Evolutionary conservation across 805 yeast species (phyloP).

Genomic region (Yarrowia deformans): DNA sequence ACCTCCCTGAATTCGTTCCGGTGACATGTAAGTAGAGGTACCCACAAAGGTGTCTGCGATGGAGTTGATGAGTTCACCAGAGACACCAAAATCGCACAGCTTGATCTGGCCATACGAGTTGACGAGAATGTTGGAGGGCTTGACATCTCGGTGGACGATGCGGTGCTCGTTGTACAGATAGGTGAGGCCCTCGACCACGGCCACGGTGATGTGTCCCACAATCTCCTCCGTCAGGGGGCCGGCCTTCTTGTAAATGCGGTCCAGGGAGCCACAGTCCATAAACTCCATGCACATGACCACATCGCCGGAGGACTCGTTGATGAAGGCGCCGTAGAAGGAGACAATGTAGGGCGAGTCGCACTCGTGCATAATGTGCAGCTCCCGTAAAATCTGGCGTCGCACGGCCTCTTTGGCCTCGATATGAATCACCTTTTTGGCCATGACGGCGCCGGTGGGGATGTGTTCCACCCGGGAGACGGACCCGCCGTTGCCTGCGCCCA

Average conservation of each 20-base stretch:
- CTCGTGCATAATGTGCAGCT: constrained; percentile 87
- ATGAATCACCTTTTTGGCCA: constrained; percentile 90
- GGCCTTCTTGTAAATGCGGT: constrained; percentile 82
- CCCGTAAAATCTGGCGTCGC: constrained; percentile 85
- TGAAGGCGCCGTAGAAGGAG: constrained; percentile 89
- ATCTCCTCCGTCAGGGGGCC: constrained; percentile 94
- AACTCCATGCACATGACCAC: constrained; percentile 95
- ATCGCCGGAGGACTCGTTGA: constrained; percentile 63
- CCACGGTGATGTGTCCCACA: constrained; percentile 86
- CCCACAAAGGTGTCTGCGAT: constrained; percentile 98
- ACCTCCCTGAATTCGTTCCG: constrained; percentile 96
- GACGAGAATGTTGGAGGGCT: constrained; percentile 91
- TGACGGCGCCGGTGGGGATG: constrained; percentile 81
- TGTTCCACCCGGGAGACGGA: constrained; percentile 88
- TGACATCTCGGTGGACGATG: constrained; percentile 94
- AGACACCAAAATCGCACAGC: constrained; percentile 96
- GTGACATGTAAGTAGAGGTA: constrained; percentile 96
- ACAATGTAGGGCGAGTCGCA: constrained; percentile 82
- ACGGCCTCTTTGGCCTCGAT: constrained; percentile 81
- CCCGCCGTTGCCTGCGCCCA: constrained; percentile 96
- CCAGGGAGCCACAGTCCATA: constrained; percentile 92
- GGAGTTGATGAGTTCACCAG: constrained; percentile 89
- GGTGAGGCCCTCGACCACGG: constrained; percentile 82
- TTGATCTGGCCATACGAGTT: constrained; percentile 87
- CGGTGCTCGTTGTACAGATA: constrained; percentile 85